These are phyloP conservation scores for Pseudopyricularia javanii DNA, from an alignment of 2,329 filamentous ascomycete species.

Conservation along the genomic window DNA sequence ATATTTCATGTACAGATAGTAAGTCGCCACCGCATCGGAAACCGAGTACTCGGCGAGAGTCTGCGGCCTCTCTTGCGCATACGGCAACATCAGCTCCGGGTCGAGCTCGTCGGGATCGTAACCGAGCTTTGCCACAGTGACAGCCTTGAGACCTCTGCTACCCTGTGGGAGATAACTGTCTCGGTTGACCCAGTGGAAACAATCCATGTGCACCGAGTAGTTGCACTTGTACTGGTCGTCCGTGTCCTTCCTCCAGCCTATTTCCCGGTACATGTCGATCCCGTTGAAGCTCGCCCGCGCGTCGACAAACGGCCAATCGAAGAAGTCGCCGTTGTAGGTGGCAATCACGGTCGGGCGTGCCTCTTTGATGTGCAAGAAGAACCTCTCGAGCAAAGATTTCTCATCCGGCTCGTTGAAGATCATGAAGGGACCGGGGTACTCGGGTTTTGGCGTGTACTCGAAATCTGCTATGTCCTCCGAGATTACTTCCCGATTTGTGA, in stretches of 20 bases:
- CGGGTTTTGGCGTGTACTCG: constrained; percentile 93
- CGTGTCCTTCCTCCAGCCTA: constrained; percentile 87
- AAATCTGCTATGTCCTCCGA: constrained; percentile 97
- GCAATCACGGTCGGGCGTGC: constrained; percentile 91
- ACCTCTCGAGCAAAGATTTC: constrained; percentile 74
- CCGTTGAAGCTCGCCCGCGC: constrained; percentile 83
- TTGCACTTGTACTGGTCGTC: constrained; percentile 96
- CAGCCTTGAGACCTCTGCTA: constrained; percentile 91
- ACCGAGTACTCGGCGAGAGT: constrained; percentile 96
- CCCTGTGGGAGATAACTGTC: constrained; percentile 96
- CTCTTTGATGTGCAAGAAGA: constrained; percentile 93
- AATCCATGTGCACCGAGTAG: constrained; percentile 97
- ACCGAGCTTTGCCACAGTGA: constrained; percentile 93
- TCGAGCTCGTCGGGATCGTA: constrained; percentile 98
- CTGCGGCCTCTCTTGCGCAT: constrained; percentile 81
- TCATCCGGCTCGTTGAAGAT: constrained; percentile 98
- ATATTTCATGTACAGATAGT: constrained; percentile 99
- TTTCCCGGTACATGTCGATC: constrained; percentile 98
- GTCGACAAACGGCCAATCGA: constrained; percentile 99
- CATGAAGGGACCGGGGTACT: constrained; percentile 91
- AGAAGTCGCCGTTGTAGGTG: constrained; percentile 99
- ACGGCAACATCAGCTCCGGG: constrained; percentile 91
- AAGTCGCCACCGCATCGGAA: constrained; percentile 95
- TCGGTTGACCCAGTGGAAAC: constrained; percentile 97
- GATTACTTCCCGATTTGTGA: constrained; percentile 95